phyloP scores from a whole-genome alignment of 805 yeast genomes.

The Groenewaldozyma salmanticensis region DNA sequence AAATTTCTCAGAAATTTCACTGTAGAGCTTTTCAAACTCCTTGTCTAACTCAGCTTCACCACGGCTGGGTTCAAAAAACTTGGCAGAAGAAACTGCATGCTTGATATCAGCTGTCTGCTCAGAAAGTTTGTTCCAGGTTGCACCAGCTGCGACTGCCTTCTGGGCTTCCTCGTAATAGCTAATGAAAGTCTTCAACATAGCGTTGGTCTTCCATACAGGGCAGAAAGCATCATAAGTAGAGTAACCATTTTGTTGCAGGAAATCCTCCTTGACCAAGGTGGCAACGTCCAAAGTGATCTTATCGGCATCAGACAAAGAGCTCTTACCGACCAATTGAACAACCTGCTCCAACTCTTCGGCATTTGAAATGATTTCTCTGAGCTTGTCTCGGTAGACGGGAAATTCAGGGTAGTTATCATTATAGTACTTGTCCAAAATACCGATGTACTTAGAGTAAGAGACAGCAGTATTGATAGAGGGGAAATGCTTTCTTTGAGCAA shows the following conservation, averaged over 20 bases:
- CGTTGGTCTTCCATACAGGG: constrained; percentile 98
- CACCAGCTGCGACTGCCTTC: constrained; percentile 89
- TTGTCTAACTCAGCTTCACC: constrained; percentile 72
- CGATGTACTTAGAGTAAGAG: constrained; percentile 94
- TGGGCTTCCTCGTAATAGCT: constrained; percentile 95
- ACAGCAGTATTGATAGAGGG: constrained; percentile 96
- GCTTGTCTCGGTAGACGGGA: constrained; percentile 80
- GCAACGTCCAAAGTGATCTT: constrained; percentile 95
- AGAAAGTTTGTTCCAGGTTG: constrained; percentile 84
- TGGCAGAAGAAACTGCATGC: constrained; percentile 88
- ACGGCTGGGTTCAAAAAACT: constrained; percentile 89
- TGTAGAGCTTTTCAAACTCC: constrained; percentile 68
- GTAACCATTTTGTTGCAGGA: constrained; percentile 98
- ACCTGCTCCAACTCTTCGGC: constrained; percentile 99
- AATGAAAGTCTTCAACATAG: constrained; percentile 94
- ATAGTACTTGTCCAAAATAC: constrained; percentile 75
- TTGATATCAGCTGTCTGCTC: constrained; percentile 87
- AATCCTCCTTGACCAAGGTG: constrained; percentile 87
- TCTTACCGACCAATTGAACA: constrained; percentile 97
- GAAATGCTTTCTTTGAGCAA: constrained; percentile 99
- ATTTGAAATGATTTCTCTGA: constrained; percentile 87
- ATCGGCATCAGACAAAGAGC: constrained; percentile 93
- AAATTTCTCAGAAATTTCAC: constrained; percentile 77
- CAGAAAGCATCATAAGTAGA: constrained; percentile 98
- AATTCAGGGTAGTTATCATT: constrained; percentile 83